These are phyloP conservation scores for Fusarium annulatum DNA, from an alignment of 2,329 filamentous ascomycete genomes.

Conservation along the genomic window DNA sequence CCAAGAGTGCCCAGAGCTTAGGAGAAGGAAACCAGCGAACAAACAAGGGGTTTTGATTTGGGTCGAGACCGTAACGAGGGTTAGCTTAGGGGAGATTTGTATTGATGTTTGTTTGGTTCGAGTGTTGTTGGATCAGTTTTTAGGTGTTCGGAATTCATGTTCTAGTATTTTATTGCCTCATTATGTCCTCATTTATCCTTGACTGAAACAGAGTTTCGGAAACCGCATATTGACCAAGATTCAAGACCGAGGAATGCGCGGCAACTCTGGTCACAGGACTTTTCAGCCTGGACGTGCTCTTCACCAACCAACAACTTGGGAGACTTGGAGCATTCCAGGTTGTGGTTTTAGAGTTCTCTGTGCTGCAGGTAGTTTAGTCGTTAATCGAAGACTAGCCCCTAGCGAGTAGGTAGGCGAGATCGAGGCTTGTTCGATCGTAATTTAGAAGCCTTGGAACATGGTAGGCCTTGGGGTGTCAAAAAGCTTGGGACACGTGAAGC, in stretches of 20 bases:
- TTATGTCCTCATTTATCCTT: not conserved
- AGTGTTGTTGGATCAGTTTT: not conserved
- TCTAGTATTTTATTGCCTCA: not conserved
- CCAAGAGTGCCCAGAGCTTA: not conserved
- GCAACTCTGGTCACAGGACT: not conserved
- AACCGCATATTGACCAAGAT: not conserved
- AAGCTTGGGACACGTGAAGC: not conserved
- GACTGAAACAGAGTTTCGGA: not conserved
- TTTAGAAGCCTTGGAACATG: not conserved
- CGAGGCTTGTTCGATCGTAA: not conserved
- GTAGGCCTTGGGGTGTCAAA: not conserved
- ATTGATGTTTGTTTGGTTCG: not conserved
- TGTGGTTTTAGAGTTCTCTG: not conserved
- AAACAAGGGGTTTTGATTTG: not conserved
- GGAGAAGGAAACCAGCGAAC: not conserved
- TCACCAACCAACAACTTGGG: not conserved
- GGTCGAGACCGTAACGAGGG: not conserved
- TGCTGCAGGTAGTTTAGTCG: not conserved
- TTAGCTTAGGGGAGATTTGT: not conserved
- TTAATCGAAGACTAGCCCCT: constrained; percentile 2
- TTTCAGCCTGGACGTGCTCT: not conserved
- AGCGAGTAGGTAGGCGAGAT: not conserved
- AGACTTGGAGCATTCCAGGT: not conserved
- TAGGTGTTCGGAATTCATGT: not conserved
- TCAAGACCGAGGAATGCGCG: not conserved